A percentile compares a stretch with the other conserved stretches of the same genome.
Conservation (phyloP, 176 grass and related monocot species). For the Hordeum vulgare region MorexV3_pseudomolecules_assembly NC_058519.1:641455657-641456156, state of each 20-base stretch:
- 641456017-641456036: background rate
- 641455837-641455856: background rate
- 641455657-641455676: conserved; percentile 3
- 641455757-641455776: conserved; percentile 8
- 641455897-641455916: conserved; percentile 2
- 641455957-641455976: background rate
- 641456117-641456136: background rate
- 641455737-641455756: background rate
- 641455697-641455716: conserved; percentile 7
- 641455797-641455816: conserved; percentile 12
- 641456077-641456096: conserved; percentile 12
- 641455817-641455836: conserved; percentile 20
- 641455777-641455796: background rate
- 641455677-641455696: background rate
- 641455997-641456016: background rate
- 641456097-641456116: conserved; percentile 14
- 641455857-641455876: conserved; percentile 10
- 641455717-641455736: background rate
- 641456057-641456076: conserved; percentile 16
- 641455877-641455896: background rate
- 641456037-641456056: background rate
- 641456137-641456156: background rate
- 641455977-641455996: background rate
- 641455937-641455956: conserved; percentile 15
- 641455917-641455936: conserved; percentile 18